These are phyloP conservation scores for Penicillium paradoxum DNA, from an alignment of 495 filamentous ascomycete genomes.

Conservation along the genomic window DNA sequence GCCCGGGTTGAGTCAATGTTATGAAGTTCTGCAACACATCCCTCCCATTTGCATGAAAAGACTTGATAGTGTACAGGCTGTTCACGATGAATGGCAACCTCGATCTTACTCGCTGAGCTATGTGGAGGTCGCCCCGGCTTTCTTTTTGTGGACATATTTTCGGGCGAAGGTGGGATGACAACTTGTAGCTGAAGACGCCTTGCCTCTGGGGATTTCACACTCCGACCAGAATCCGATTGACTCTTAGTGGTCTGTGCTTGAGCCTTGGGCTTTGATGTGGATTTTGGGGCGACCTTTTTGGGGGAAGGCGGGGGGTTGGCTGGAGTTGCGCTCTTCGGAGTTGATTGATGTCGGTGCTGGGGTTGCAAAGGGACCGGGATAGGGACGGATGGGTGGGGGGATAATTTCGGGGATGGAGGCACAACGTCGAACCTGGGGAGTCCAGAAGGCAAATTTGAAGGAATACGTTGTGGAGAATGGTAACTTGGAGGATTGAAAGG, in stretches of 20 bases:
- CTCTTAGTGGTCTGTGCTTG: neutral
- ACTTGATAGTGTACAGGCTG: constrained; percentile 32
- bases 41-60: constrained; percentile 59
- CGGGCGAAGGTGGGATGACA: constrained; percentile 11
- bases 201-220: neutral
- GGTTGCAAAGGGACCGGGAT: neutral
- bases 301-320: neutral
- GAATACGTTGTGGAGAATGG: neutral
- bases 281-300: neutral
- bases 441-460: neutral
- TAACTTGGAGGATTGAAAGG: constrained; percentile 6
- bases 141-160: constrained; percentile 9
- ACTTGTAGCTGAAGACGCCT: constrained; percentile 7
- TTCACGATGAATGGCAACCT: constrained; percentile 6
- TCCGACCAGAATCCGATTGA: neutral
- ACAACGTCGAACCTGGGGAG: neutral
- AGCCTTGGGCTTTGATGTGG: neutral
- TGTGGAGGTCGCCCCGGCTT: constrained; percentile 13
- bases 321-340: neutral
- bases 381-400: neutral
- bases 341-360: neutral
- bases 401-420: neutral
- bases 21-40: constrained; percentile 66
- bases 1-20: constrained; percentile 65
- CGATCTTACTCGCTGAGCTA: constrained; percentile 6